Evolutionary conservation across 2,329 filamentous ascomycete genomes (phyloP).

Genomic region (Nothophaeocryptopus gaeumannii): DNA sequence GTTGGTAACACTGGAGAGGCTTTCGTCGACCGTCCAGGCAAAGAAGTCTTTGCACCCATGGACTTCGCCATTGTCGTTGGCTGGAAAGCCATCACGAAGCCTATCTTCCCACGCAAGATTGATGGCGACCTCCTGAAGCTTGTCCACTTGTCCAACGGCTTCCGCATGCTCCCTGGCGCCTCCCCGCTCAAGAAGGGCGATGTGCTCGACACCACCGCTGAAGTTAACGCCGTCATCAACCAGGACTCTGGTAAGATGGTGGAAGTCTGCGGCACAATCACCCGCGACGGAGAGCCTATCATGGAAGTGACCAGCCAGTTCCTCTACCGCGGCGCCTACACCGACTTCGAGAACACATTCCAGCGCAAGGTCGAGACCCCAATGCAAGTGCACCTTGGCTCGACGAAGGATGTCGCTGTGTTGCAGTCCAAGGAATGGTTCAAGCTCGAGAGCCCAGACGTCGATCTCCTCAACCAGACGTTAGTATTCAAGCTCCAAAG

Average conservation of each 20-base stretch:
- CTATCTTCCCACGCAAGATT: constrained; percentile 94
- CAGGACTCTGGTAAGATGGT: constrained; percentile 99
- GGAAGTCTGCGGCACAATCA: constrained; percentile 97
- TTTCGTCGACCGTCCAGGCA: constrained; percentile 92
- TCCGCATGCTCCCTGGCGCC: constrained; percentile 96
- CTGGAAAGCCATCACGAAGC: constrained; percentile 93
- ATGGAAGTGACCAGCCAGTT: constrained; percentile 99
- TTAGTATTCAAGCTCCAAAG: constrained; percentile 94
- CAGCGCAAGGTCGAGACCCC: constrained; percentile 94
- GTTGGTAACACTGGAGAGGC: constrained; percentile 97
- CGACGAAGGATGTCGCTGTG: constrained; percentile 87
- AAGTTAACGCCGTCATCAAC: constrained; percentile 97
- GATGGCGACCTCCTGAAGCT: constrained; percentile 95
- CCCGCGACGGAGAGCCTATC: constrained; percentile 74
- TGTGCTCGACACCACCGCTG: constrained; percentile 84
- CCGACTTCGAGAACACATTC: constrained; percentile 96
- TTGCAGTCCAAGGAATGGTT: constrained; percentile 98
- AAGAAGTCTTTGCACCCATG: constrained; percentile 94
- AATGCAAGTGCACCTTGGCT: constrained; percentile 84
- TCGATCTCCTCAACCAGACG: constrained; percentile 87
- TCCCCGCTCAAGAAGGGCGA: constrained; percentile 95
- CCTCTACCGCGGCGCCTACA: constrained; percentile 89
- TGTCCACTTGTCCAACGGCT: constrained; percentile 93
- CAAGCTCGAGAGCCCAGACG: constrained; percentile 76
- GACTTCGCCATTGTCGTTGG: constrained; percentile 60